Percentiles rank a stretch among this genome's conserved stretches.
These are phyloP conservation scores for Blastomyces gilchristii DNA, from an alignment of 2,329 filamentous ascomycete genomes.

Conservation along the genomic window DNA sequence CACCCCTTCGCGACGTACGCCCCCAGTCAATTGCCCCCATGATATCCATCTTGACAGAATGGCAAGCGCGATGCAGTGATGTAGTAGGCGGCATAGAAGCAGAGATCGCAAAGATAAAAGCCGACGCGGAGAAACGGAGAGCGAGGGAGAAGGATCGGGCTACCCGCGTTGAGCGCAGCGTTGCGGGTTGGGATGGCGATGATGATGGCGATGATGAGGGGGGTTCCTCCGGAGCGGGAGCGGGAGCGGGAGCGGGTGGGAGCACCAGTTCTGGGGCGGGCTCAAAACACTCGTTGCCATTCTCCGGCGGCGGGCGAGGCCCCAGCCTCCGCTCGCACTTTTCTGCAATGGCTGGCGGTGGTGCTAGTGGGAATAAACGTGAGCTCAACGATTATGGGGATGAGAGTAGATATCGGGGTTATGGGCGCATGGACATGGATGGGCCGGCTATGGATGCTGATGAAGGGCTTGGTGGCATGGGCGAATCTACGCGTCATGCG, in stretches of 20 bases:
- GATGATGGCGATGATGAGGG: slow-evolving; percentile 16
- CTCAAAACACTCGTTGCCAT: slow-evolving; percentile 11
- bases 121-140: slow-evolving; percentile 45
- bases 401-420: slow-evolving; percentile 10
- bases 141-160: slow-evolving; percentile 42
- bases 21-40: slow-evolving; percentile 62
- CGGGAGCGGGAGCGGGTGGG: slow-evolving; percentile 6
- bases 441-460: slow-evolving; percentile 33
- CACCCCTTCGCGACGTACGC: slow-evolving; percentile 74
- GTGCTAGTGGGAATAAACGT: slow-evolving; percentile 13
- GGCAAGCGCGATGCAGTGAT: slow-evolving; percentile 66
- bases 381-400: slow-evolving; percentile 15
- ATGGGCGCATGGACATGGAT: slow-evolving; percentile 7
- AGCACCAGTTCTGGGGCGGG: slow-evolving; percentile 11
- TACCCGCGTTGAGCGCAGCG: slow-evolving; percentile 40
- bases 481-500: slow-evolving; percentile 20
- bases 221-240: slow-evolving; percentile 14
- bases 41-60: slow-evolving; percentile 57
- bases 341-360: slow-evolving; percentile 8
- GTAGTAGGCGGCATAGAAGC: slow-evolving; percentile 66
- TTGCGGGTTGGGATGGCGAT: slow-evolving; percentile 32
- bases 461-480: slow-evolving; percentile 17
- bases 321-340: slow-evolving; percentile 5
- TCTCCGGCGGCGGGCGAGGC: slow-evolving; percentile 9
- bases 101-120: slow-evolving; percentile 59